Percentiles rank a stretch among this genome's conserved stretches.
phyloP scores from a whole-genome alignment of 768 basidiomycete genomes.

The Clitopilus passeckerianus region DNA sequence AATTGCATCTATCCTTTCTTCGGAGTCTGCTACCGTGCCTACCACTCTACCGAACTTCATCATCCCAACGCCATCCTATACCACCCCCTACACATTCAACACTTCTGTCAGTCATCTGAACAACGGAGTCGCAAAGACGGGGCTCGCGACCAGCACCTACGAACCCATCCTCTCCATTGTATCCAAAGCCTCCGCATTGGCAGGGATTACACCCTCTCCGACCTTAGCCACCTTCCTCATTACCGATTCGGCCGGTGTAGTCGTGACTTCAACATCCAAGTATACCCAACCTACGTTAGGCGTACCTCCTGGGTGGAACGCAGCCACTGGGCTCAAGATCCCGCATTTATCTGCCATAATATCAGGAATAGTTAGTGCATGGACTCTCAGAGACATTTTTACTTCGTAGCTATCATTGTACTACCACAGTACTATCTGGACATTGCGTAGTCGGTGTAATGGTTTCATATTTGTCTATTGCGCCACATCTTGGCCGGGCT shows the following conservation, averaged over 20 bases:
- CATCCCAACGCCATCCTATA: slow-evolving; percentile 57
- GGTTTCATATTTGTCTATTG: neutral
- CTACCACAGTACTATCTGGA: neutral
- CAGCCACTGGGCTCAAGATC: slow-evolving; percentile 10
- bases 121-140: slow-evolving; percentile 53
- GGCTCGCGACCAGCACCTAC: slow-evolving; percentile 72
- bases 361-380: slow-evolving; percentile 8
- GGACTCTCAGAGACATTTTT: slow-evolving; percentile 11
- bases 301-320: slow-evolving; percentile 55
- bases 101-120: slow-evolving; percentile 51
- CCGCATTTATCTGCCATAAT: slow-evolving; percentile 12
- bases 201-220: slow-evolving; percentile 46
- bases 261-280: slow-evolving; percentile 51
- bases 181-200: slow-evolving; percentile 42
- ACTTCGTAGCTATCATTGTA: slow-evolving; percentile 1
- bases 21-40: slow-evolving; percentile 55
- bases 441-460: too few relatives aligned
- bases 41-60: slow-evolving; percentile 72
- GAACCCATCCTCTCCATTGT: slow-evolving; percentile 43
- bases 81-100: slow-evolving; percentile 67
- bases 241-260: slow-evolving; percentile 49
- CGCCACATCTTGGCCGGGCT: neutral
- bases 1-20: slow-evolving; percentile 51
- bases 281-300: slow-evolving; percentile 49
- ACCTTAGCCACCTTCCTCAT: slow-evolving; percentile 49